These are phyloP conservation scores for Collybiopsis confluens DNA, from an alignment of 768 basidiomycete genomes.

Conservation along the genomic window DNA sequence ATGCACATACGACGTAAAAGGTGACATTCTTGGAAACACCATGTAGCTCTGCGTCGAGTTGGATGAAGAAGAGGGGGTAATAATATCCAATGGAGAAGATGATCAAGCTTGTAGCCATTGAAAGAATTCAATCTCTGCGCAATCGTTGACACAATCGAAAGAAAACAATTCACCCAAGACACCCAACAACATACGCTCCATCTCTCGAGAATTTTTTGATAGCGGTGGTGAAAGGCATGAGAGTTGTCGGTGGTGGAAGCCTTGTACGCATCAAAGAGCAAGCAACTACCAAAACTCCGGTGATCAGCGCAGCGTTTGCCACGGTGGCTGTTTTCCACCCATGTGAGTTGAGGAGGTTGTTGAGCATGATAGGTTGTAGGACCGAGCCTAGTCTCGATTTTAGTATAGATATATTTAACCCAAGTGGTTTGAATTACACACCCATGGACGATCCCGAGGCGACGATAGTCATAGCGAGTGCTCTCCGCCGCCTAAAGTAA, in stretches of 20 bases:
- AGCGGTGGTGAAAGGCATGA: constrained; percentile 6
- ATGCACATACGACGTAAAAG: constrained; percentile 32
- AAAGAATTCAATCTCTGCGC: background rate
- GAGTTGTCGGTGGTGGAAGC: constrained; percentile 24
- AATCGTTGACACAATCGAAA: background rate
- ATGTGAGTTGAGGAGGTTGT: constrained; percentile 32
- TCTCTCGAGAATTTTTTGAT: constrained; percentile 16
- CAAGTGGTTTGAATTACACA: too few species aligned
- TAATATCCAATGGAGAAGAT: constrained; percentile 20
- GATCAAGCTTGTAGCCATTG: constrained; percentile 11
- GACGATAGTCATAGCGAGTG: constrained; percentile 53
- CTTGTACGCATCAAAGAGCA: constrained; percentile 37
- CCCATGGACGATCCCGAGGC: constrained; percentile 42
- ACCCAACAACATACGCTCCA: constrained; percentile 16
- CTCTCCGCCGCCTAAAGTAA: constrained; percentile 44
- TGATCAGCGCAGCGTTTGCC: constrained; percentile 34
- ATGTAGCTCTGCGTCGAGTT: constrained; percentile 28
- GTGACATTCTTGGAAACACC: constrained; percentile 24
- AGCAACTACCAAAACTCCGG: constrained; percentile 33
- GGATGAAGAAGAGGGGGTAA: constrained; percentile 33
- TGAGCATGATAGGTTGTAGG: constrained; percentile 48
- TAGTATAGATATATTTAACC: too few species aligned
- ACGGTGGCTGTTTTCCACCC: constrained; percentile 42
- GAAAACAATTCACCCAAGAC: constrained; percentile 17
- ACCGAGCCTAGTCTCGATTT: too few species aligned